Percentiles rank a stretch among this genome's conserved stretches.
phyloP scores from a whole-genome alignment of 345 rosid genomes.

The Salix exigua region DNA sequence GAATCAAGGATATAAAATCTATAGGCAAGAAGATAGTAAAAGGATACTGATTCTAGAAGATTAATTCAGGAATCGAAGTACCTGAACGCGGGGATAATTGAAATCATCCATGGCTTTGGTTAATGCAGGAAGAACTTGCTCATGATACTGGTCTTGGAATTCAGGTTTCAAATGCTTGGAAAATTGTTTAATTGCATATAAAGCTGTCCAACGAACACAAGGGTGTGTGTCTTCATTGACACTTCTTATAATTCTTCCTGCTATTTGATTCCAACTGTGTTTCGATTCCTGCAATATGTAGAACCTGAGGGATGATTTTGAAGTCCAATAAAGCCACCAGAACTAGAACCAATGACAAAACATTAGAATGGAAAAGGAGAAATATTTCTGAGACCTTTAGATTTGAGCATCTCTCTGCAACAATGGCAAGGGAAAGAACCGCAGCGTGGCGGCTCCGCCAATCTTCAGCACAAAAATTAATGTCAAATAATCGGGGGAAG shows the following conservation, averaged over 20 bases:
- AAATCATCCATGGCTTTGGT: slow-evolving; percentile 4
- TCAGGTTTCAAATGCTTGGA: neutral
- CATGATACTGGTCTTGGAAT: neutral
- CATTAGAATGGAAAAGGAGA: neutral
- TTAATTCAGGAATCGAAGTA: neutral
- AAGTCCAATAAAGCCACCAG: neutral
- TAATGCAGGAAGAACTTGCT: neutral
- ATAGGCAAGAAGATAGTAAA: neutral
- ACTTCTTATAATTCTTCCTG: neutral
- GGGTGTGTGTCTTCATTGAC: neutral
- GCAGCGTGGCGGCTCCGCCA: slow-evolving; percentile 13
- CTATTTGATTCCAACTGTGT: neutral
- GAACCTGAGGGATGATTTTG: neutral
- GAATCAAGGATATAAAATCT: neutral
- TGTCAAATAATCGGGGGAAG: neutral
- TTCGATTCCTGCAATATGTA: neutral
- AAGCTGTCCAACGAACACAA: neutral
- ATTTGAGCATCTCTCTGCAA: neutral
- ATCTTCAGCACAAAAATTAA: neutral
- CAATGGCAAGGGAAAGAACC: neutral
- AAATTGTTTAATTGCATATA: neutral
- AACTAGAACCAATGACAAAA: neutral
- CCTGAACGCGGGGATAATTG: slow-evolving; percentile 5
- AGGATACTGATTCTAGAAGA: neutral
- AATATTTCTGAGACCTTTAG: neutral